Evolutionary conservation across 371 early-diverging fungal species (phyloP).

Genomic region (Mortierella sp.): DNA sequence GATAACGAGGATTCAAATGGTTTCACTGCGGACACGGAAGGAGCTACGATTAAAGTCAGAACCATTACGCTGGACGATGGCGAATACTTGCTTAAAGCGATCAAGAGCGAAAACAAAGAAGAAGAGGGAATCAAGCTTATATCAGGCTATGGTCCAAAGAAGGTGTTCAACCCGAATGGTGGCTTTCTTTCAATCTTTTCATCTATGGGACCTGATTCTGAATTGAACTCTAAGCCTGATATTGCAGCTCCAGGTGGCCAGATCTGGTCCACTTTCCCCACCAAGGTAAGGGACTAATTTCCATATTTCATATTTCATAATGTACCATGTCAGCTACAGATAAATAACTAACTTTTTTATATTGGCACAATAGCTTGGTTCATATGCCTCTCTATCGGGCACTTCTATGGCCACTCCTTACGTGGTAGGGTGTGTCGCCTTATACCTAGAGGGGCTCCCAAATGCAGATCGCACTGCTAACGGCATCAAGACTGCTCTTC

Average conservation of each 20-base stretch:
- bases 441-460: constrained; percentile 61
- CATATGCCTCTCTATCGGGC: constrained; percentile 73
- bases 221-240: constrained; percentile 80
- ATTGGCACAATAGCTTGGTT: constrained; percentile 56
- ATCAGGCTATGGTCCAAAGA: constrained; percentile 39
- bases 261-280: constrained; percentile 79
- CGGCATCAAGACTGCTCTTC: constrained; percentile 55
- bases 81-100: constrained; percentile 32
- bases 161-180: constrained; percentile 55
- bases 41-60: constrained; percentile 43
- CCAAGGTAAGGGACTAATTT: constrained; percentile 30
- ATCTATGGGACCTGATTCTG: constrained; percentile 80
- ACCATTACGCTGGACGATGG: constrained; percentile 59
- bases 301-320: not conserved
- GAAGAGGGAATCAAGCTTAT: constrained; percentile 33
- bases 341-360: not conserved
- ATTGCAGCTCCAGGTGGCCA: constrained; percentile 80
- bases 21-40: constrained; percentile 56
- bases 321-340: too few relatives aligned
- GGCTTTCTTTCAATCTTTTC: constrained; percentile 66
- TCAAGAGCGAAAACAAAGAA: constrained; percentile 21
- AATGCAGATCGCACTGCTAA: constrained; percentile 25
- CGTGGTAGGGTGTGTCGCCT: constrained; percentile 76
- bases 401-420: constrained; percentile 83
- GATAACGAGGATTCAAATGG: constrained; percentile 58